Conservation (phyloP, 2,329 filamentous ascomycete genomes). For the Graphiopsis chlorocephala region DNA sequence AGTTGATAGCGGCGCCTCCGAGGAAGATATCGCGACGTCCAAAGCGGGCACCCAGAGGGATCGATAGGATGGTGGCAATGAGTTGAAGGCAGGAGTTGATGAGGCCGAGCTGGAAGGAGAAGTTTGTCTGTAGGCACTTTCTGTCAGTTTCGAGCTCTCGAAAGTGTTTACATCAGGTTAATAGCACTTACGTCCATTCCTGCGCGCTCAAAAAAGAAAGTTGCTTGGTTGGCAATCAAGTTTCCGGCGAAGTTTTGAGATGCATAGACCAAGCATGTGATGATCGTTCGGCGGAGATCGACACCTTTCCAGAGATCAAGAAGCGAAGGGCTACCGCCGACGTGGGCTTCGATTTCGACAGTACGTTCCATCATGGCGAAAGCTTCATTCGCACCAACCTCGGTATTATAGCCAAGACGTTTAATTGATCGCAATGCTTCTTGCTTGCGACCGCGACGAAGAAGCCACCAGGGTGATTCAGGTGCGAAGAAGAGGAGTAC, state of each 20-base stretch:
- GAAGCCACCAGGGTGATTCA: conserved; percentile 64
- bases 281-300: conserved; percentile 74
- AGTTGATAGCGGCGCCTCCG: conserved; percentile 61
- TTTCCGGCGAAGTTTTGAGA: conserved; percentile 50
- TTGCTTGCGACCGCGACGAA: conserved; percentile 61
- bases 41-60: conserved; percentile 69
- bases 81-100: conserved; percentile 67
- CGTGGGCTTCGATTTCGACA: conserved; percentile 72
- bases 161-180: conserved; percentile 16
- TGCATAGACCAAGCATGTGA: conserved; percentile 55
- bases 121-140: conserved; percentile 43
- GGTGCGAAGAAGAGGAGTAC: conserved; percentile 67
- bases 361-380: conserved; percentile 92
- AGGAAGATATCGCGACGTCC: conserved; percentile 76
- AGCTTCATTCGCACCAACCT: conserved; percentile 73
- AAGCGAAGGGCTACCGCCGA: conserved; percentile 71
- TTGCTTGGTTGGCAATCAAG: conserved; percentile 47
- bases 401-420: conserved; percentile 67
- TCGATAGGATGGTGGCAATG: conserved; percentile 75
- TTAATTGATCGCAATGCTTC: conserved; percentile 66
- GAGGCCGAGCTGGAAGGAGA: conserved; percentile 47
- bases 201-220: conserved; percentile 50
- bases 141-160: conserved; percentile 33
- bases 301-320: conserved; percentile 79
- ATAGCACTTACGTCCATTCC: conserved; percentile 28